Percentiles rank a stretch among this genome's conserved stretches.
Evolutionary conservation across 805 yeast genomes (phyloP).

Genomic region (Myxozyma geophila): DNA sequence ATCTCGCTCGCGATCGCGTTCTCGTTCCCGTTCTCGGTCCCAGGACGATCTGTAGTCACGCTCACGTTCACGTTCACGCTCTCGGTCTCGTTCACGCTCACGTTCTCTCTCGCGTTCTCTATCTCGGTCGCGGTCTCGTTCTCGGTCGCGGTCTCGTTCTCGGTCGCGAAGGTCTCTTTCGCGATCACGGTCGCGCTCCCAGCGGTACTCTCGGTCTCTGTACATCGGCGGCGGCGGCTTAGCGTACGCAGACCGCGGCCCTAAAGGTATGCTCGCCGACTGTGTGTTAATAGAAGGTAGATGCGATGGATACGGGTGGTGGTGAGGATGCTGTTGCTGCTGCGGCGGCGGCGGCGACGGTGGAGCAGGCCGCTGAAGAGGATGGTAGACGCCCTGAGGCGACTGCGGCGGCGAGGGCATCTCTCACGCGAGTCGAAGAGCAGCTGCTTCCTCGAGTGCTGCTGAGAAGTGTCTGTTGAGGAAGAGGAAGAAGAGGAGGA

Average conservation of each 20-base stretch:
- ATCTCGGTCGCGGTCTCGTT: slow-evolving; percentile 22
- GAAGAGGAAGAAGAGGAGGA: background rate
- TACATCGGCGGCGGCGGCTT: background rate
- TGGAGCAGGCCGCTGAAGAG: slow-evolving; percentile 16
- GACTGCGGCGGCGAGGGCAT: slow-evolving; percentile 27
- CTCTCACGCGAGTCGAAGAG: background rate
- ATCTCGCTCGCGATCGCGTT: slow-evolving; percentile 8
- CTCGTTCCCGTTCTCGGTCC: slow-evolving; percentile 23
- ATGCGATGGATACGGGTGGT: background rate
- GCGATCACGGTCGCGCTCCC: slow-evolving; percentile 14
- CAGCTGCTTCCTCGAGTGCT: background rate
- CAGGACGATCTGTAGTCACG: slow-evolving; percentile 18
- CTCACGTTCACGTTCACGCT: slow-evolving; percentile 18
- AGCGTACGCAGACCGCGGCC: slow-evolving; percentile 1
- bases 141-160: slow-evolving; percentile 5
- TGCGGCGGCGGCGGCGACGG: slow-evolving; percentile 2
- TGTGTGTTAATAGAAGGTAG: slow-evolving; percentile 8
- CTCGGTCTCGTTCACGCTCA: slow-evolving; percentile 13
- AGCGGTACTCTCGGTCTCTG: slow-evolving; percentile 7
- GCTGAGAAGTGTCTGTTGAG: background rate
- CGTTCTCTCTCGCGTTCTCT: slow-evolving; percentile 18
- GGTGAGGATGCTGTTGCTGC: background rate
- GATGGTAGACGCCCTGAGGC: slow-evolving; percentile 22
- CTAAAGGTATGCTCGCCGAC: slow-evolving; percentile 10
- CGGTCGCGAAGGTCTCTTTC: background rate